phyloP scores from a whole-genome alignment of 495 filamentous ascomycete genomes.

The Aspergillus ellipticus region DNA sequence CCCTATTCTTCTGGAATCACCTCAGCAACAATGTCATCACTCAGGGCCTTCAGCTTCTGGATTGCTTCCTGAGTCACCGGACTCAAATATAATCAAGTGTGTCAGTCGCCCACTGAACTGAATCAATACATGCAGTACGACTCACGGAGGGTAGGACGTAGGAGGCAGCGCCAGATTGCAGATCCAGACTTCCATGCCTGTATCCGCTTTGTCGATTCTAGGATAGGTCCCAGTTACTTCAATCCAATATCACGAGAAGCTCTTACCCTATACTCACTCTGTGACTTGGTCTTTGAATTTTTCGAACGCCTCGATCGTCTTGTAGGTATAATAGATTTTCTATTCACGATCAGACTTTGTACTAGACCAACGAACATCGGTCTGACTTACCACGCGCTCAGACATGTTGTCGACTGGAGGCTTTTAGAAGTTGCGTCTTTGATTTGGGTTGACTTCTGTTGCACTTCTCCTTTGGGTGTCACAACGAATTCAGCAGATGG shows the following conservation, averaged over 20 bases:
- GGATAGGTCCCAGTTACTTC: neutral
- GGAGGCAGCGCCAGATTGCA: conserved; percentile 3
- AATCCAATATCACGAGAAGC: neutral
- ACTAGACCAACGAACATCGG: neutral
- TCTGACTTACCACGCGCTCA: neutral
- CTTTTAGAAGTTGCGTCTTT: neutral
- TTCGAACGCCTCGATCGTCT: neutral
- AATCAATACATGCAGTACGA: neutral
- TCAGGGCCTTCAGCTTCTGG: conserved; percentile 1
- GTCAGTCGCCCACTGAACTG: neutral
- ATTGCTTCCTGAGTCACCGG: neutral
- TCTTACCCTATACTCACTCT: neutral
- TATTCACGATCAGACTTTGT: neutral
- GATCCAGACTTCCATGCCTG: neutral
- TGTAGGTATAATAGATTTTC: conserved; percentile 5
- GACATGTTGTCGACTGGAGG: neutral
- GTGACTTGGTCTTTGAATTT: neutral
- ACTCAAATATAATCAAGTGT: neutral
- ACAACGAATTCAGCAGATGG: neutral
- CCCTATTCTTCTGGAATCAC: neutral
- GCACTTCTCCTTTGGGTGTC: neutral
- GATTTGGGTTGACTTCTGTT: neutral
- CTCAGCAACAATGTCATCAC: neutral
- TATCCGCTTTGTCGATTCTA: conserved; percentile 6
- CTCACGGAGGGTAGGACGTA: conserved; percentile 9